These are phyloP conservation scores for Medicago truncatula DNA, from an alignment of 306 rosid species.

Conservation along the genomic window DNA sequence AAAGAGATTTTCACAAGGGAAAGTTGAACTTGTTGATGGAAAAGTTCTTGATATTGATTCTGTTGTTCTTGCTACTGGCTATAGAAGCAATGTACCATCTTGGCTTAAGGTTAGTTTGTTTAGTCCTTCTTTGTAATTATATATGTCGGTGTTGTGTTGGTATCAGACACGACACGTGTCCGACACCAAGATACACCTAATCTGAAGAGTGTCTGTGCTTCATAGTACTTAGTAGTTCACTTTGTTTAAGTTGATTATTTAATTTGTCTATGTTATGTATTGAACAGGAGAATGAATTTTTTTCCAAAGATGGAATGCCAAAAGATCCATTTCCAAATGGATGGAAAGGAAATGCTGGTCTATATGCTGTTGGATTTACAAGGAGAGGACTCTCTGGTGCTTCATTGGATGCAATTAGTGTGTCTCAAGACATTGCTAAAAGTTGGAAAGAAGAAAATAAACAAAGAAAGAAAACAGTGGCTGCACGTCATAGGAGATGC, in stretches of 20 bases:
- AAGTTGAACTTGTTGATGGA: conserved; percentile 79
- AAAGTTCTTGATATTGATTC: conserved; percentile 68
- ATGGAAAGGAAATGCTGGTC: conserved; percentile 88
- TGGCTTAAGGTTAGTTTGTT: conserved; percentile 79
- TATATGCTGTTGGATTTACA: conserved; percentile 94
- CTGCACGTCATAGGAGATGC: conserved; percentile 85
- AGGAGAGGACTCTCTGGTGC: conserved; percentile 92
- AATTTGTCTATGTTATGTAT: conserved; percentile 1
- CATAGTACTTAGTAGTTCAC: too few species aligned
- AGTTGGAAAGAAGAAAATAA: conserved; percentile 87
- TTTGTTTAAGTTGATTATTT: not conserved
- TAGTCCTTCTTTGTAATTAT: conserved; percentile 5
- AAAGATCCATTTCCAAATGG: conserved; percentile 86
- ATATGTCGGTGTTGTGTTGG: too few species aligned
- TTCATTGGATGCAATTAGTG: conserved; percentile 82
- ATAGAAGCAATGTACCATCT: conserved; percentile 94
- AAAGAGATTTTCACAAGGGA: conserved; percentile 62
- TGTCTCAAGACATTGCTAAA: conserved; percentile 83
- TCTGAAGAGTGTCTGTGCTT: too few species aligned
- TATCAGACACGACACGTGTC: too few species aligned
- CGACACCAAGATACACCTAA: too few species aligned
- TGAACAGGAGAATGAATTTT: conserved; percentile 78
- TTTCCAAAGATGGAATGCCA: conserved; percentile 79
- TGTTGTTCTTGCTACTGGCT: conserved; percentile 92
- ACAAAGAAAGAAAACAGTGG: conserved; percentile 65